These are phyloP conservation scores for Termitomyces sp. DNA, from an alignment of 768 basidiomycete species.

Conservation along the genomic window DNA sequence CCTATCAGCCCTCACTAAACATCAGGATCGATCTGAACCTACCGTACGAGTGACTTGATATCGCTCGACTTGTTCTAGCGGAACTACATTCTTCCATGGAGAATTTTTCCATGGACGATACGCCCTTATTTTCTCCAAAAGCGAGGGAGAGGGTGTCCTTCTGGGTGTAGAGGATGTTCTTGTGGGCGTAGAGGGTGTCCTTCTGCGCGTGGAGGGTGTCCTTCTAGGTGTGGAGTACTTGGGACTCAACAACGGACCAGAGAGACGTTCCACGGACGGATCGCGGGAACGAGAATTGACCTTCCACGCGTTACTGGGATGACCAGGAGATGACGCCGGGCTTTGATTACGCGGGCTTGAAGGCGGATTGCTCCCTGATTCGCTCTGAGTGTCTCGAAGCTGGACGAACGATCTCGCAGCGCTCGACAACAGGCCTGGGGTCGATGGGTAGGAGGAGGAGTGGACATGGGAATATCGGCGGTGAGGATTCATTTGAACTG, in stretches of 20 bases:
- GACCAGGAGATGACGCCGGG: not conserved
- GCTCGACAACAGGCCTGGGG: not conserved
- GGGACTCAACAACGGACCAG: not conserved
- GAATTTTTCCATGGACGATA: not conserved
- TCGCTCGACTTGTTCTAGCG: not conserved
- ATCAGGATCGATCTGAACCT: not conserved
- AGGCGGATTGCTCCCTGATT: not conserved
- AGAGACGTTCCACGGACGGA: slow-evolving; percentile 1
- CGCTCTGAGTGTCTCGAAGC: not conserved
- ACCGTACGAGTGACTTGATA: slow-evolving; percentile 2
- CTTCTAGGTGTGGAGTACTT: not conserved
- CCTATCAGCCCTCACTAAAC: not conserved
- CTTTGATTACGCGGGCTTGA: slow-evolving; percentile 1
- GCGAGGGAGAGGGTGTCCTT: not conserved
- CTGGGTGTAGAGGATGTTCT: not conserved
- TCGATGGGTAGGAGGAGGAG: slow-evolving; percentile 5
- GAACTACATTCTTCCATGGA: not conserved
- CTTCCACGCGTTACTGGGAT: not conserved
- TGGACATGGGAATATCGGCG: not conserved
- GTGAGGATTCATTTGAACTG: not conserved
- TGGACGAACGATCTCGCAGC: not conserved
- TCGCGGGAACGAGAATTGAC: not conserved
- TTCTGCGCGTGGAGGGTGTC: no score
- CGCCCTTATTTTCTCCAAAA: not conserved
- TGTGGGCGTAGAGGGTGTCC: no score